phyloP scores from a whole-genome alignment of 2,329 filamentous ascomycete genomes.

The Colletotrichum simmondsii region DNA sequence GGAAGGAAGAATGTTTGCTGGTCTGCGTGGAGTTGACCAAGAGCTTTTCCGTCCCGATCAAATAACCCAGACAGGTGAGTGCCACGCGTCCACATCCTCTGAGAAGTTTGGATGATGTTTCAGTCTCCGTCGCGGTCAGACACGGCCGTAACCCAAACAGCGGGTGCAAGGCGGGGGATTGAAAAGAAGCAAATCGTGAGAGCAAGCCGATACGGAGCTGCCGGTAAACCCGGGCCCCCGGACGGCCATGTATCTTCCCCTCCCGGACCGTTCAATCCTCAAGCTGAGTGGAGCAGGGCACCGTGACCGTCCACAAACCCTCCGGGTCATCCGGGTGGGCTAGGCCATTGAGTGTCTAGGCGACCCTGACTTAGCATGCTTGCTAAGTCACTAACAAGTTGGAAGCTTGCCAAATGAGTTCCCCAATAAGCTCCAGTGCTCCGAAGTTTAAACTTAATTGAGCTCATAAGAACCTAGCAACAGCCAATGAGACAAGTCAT shows the following conservation, averaged over 20 bases:
- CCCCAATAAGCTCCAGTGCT: conserved; percentile 13
- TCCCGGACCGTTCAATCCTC: conserved; percentile 19
- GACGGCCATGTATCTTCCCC: not conserved
- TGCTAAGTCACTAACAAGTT: not conserved
- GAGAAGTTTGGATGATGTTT: conserved; percentile 26
- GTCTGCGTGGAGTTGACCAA: not conserved
- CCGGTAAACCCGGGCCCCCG: conserved; percentile 13
- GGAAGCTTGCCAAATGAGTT: conserved; percentile 6
- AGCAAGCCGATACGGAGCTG: conserved; percentile 12
- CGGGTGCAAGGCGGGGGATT: not conserved
- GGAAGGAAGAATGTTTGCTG: not conserved
- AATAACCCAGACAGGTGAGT: conserved; percentile 14
- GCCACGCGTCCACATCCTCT: conserved; percentile 21
- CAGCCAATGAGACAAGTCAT: conserved; percentile 6
- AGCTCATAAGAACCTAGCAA: not conserved
- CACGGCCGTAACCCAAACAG: conserved; percentile 22
- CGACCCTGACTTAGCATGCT: conserved; percentile 18
- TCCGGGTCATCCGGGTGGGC: conserved; percentile 10
- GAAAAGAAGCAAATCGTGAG: not conserved
- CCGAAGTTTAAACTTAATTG: conserved; percentile 18
- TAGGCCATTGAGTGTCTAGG: not conserved
- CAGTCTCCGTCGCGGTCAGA: conserved; percentile 20
- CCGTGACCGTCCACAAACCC: not conserved
- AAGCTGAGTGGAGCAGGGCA: not conserved
- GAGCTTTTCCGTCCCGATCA: not conserved